Conservation (phyloP, 2,329 filamentous ascomycete species). For the Colletotrichum sp. region DNA sequence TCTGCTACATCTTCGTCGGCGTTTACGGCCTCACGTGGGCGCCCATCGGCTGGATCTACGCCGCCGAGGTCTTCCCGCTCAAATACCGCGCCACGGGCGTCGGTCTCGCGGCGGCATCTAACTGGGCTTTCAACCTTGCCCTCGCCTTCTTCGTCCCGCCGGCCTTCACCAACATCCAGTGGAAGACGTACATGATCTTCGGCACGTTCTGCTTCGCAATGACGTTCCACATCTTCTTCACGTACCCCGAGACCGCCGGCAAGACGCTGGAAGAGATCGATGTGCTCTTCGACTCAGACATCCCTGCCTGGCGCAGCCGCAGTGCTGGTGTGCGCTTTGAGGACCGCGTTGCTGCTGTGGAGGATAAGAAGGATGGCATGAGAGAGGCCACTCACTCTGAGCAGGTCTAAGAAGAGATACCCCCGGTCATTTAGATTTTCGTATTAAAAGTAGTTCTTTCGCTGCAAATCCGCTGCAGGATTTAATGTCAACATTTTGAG, state of each 20-base stretch:
- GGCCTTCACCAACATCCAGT: conserved; percentile 24
- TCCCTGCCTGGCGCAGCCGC: conserved; percentile 8
- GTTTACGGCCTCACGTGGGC: conserved; percentile 35
- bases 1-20: conserved; percentile 47
- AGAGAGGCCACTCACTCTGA: background rate
- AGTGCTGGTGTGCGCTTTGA: background rate
- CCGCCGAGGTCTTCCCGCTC: conserved; percentile 45
- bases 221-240: conserved; percentile 28
- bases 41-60: conserved; percentile 36
- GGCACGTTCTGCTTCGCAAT: conserved; percentile 19
- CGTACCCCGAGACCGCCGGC: conserved; percentile 32
- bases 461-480: background rate
- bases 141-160: conserved; percentile 53
- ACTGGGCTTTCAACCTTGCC: conserved; percentile 57
- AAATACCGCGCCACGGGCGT: conserved; percentile 58
- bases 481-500: background rate
- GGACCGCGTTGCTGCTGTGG: conserved; percentile 1
- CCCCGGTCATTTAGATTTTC: background rate
- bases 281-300: conserved; percentile 19
- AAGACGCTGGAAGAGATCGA: conserved; percentile 27
- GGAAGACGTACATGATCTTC: conserved; percentile 28
- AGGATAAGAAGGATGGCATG: background rate
- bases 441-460: background rate
- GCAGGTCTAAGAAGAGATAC: background rate
- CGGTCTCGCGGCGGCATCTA: conserved; percentile 54